Percentiles rank a stretch among this genome's conserved stretches.
Conservation (phyloP, 176 grass and related monocot species). For the Oryza meyeriana region DNA sequence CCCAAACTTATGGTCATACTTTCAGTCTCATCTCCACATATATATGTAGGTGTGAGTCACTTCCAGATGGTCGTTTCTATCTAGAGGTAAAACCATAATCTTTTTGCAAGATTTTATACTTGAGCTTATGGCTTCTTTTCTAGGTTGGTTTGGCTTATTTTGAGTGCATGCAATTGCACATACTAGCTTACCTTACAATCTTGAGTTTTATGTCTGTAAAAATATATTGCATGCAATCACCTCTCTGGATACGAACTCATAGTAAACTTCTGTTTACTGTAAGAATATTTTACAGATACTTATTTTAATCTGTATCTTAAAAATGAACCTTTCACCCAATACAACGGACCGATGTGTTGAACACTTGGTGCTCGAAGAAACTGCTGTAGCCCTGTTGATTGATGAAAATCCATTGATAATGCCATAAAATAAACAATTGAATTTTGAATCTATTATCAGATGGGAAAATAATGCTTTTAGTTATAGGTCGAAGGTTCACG, state of each 20-base stretch:
- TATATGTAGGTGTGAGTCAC: constrained; percentile 78
- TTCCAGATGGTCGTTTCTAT: constrained; percentile 96
- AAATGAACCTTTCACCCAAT: neutral
- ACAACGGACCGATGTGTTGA: neutral
- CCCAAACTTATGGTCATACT: constrained; percentile 4
- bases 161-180: neutral
- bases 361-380: neutral
- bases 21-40: constrained; percentile 35
- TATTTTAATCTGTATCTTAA: neutral
- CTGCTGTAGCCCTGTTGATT: neutral
- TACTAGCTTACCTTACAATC: neutral
- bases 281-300: neutral
- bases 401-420: neutral
- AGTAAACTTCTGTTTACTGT: neutral
- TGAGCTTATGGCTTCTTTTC: neutral
- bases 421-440: constrained; percentile 12
- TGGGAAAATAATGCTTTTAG: constrained; percentile 33
- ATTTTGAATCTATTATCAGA: constrained; percentile 23
- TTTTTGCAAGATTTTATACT: constrained; percentile 9
- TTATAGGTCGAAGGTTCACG: constrained; percentile 89
- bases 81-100: constrained; percentile 59
- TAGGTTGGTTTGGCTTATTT: constrained; percentile 17
- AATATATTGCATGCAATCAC: constrained; percentile 9
- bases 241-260: neutral
- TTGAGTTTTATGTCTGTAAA: neutral